A percentile compares a stretch with the other conserved stretches of the same genome.
These are phyloP conservation scores for Pyrus pyrifolia DNA, from an alignment of 306 rosid species.

Conservation along the genomic window DNA sequence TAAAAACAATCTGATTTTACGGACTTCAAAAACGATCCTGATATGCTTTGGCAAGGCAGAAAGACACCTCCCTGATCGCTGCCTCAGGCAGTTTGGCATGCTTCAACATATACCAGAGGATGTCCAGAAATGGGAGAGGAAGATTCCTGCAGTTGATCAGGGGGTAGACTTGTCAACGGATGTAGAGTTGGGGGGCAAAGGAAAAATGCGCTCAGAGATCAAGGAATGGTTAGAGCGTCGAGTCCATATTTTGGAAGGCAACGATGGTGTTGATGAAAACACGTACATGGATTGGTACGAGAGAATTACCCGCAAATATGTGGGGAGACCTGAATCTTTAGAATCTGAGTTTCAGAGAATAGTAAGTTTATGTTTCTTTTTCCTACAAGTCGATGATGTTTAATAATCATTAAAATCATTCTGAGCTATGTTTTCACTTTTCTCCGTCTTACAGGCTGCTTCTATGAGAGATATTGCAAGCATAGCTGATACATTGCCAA, in stretches of 20 bases:
- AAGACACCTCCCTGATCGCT: conserved; percentile 67
- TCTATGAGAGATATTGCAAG: conserved; percentile 65
- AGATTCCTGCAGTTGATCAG: conserved; percentile 52
- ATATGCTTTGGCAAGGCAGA: conserved; percentile 80
- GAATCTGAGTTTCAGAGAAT: conserved; percentile 76
- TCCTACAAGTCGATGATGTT: background rate
- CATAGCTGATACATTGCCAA: conserved; percentile 47
- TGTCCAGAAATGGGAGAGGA: conserved; percentile 66
- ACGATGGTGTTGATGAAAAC: conserved; percentile 29
- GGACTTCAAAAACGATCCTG: conserved; percentile 62
- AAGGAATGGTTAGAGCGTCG: conserved; percentile 60
- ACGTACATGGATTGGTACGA: conserved; percentile 61
- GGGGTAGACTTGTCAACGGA: conserved; percentile 40
- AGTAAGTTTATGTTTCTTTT: conserved; percentile 26
- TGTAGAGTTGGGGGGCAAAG: conserved; percentile 23
- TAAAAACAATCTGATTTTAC: conserved; percentile 30
- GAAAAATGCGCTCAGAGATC: conserved; percentile 43
- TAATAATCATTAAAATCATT: conserved; percentile 6
- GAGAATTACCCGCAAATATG: conserved; percentile 54
- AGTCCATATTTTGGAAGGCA: conserved; percentile 30
- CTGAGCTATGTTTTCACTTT: background rate
- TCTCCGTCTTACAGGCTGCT: conserved; percentile 34
- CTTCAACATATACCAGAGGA: conserved; percentile 64
- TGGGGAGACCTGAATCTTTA: conserved; percentile 59
- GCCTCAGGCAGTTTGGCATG: conserved; percentile 71